Evolutionary conservation across 768 basidiomycete species (phyloP).

Genomic region (Suillus clintonianus): DNA sequence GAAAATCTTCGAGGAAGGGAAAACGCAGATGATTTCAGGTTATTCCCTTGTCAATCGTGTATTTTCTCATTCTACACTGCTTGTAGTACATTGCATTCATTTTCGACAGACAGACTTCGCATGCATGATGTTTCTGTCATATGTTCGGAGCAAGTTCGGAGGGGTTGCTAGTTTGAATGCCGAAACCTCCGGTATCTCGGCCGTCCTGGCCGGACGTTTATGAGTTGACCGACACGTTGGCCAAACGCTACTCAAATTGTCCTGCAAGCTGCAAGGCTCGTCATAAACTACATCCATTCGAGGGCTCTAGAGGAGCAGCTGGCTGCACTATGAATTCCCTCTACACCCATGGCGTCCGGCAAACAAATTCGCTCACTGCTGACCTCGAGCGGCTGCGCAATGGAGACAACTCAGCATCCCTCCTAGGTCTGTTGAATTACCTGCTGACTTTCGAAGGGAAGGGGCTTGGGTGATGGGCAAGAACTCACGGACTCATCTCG

Average conservation of each 20-base stretch:
- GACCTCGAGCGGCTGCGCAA: slow-evolving; percentile 82
- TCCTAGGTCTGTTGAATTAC: slow-evolving; percentile 66
- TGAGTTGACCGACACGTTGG: slow-evolving; percentile 6
- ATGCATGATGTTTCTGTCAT: not conserved
- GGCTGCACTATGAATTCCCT: slow-evolving; percentile 82
- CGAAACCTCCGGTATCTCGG: slow-evolving; percentile 1
- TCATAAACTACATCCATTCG: slow-evolving; percentile 1
- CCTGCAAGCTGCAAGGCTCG: not conserved
- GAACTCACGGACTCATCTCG: slow-evolving; percentile 23
- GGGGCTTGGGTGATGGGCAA: not conserved
- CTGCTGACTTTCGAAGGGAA: not conserved
- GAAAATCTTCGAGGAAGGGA: slow-evolving; percentile 51
- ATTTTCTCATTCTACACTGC: not conserved
- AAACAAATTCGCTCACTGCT: slow-evolving; percentile 84
- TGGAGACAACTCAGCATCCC: slow-evolving; percentile 78
- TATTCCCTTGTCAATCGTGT: slow-evolving; percentile 2
- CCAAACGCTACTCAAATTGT: not conserved
- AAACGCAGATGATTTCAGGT: slow-evolving; percentile 14
- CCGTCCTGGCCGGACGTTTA: slow-evolving; percentile 2
- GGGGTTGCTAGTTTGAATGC: not conserved
- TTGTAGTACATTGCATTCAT: not conserved
- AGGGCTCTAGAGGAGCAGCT: slow-evolving; percentile 11
- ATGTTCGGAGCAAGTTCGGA: not conserved
- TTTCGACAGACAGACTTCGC: not conserved
- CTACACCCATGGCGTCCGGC: slow-evolving; percentile 90